Evolutionary conservation across 371 early-diverging fungal genomes (phyloP).

Genomic region (Phascolomyces articulosus): DNA sequence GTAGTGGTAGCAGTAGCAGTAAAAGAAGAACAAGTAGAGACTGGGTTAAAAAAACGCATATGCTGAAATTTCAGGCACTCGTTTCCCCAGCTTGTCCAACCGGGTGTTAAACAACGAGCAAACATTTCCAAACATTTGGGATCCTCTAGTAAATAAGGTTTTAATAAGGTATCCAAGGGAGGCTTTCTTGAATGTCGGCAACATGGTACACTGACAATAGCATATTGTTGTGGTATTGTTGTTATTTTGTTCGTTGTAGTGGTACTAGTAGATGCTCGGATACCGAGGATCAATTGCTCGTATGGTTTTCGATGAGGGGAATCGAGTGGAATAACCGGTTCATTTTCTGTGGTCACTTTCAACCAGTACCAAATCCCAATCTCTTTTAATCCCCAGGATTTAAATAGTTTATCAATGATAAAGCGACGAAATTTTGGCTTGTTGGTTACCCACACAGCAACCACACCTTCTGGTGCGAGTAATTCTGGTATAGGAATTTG

Average conservation of each 20-base stretch:
- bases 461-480: slow-evolving; percentile 32
- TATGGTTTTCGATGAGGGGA: slow-evolving; percentile 70
- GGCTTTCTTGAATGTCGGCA: slow-evolving; percentile 74
- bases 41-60: slow-evolving; percentile 24
- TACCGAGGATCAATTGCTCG: slow-evolving; percentile 66
- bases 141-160: slow-evolving; percentile 18
- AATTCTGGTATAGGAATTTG: slow-evolving; percentile 59
- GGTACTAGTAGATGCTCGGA: background rate
- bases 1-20: background rate
- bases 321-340: slow-evolving; percentile 55
- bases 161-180: slow-evolving; percentile 37
- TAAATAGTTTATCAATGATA: slow-evolving; percentile 68
- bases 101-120: slow-evolving; percentile 66
- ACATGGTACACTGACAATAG: slow-evolving; percentile 62
- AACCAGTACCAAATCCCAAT: slow-evolving; percentile 73
- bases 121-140: slow-evolving; percentile 69
- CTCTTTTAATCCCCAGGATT: slow-evolving; percentile 62
- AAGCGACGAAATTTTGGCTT: slow-evolving; percentile 63
- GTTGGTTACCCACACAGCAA: slow-evolving; percentile 82
- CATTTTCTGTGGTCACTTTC: slow-evolving; percentile 60
- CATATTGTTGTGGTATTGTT: slow-evolving; percentile 7
- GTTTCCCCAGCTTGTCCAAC: slow-evolving; percentile 80
- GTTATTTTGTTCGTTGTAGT: background rate
- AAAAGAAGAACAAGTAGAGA: background rate
- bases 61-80: slow-evolving; percentile 71